phyloP scores from a whole-genome alignment of 1,284 basidiomycete genomes.

The Xerocomus minutiporus region DNA sequence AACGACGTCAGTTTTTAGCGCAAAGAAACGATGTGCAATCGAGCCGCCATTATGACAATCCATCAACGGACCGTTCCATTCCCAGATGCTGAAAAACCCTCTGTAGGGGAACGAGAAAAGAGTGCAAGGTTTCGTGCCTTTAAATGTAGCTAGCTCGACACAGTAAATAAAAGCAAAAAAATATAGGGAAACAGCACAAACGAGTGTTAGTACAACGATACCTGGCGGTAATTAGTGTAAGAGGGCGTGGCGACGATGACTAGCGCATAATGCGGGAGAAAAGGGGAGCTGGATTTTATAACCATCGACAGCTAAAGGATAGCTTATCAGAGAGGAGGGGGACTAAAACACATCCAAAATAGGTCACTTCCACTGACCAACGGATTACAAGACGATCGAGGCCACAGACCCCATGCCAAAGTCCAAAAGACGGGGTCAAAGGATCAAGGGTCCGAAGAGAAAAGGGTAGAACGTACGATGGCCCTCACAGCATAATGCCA shows the following conservation, averaged over 20 bases:
- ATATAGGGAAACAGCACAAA: constrained; percentile 10
- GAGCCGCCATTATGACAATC: constrained; percentile 1
- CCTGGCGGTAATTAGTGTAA: constrained; percentile 20
- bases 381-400: constrained; percentile 7
- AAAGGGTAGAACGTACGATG: constrained; percentile 10
- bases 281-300: constrained; percentile 3
- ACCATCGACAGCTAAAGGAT: constrained; percentile 14
- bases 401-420: constrained; percentile 10
- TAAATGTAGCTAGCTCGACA: constrained; percentile 12
- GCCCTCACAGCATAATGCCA: constrained; percentile 39
- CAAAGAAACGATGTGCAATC: not conserved
- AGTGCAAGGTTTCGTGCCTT: constrained; percentile 15
- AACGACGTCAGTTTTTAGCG: not conserved
- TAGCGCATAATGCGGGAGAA: not conserved
- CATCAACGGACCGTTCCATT: not conserved
- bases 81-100: not conserved
- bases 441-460: not conserved
- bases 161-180: not conserved
- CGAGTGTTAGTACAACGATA: constrained; percentile 27
- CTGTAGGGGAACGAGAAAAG: constrained; percentile 1
- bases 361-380: constrained; percentile 13
- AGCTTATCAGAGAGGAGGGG: constrained; percentile 5
- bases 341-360: constrained; percentile 14
- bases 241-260: not conserved
- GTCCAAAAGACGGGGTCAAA: constrained; percentile 11